A percentile compares a stretch with the other conserved stretches of the same genome.
Evolutionary conservation across 2,329 filamentous ascomycete species (phyloP).

Genomic region (Zymoseptoria brevis): DNA sequence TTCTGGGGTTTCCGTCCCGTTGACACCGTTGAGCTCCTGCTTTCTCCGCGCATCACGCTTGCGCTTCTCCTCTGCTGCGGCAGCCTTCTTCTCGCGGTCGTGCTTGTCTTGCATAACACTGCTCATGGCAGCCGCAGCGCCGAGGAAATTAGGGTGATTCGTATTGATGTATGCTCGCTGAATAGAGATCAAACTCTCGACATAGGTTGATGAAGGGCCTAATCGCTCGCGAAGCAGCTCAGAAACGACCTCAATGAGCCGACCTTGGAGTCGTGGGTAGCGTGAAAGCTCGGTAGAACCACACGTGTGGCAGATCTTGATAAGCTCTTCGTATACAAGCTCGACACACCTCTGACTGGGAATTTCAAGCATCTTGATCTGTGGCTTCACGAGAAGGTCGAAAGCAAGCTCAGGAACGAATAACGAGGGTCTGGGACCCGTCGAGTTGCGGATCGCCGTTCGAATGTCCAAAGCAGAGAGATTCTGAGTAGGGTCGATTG

Average conservation of each 20-base stretch:
- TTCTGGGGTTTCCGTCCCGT: slow-evolving; percentile 62
- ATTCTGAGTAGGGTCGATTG: slow-evolving; percentile 92
- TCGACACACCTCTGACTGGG: slow-evolving; percentile 96
- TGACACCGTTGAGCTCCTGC: slow-evolving; percentile 72
- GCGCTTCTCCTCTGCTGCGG: slow-evolving; percentile 75
- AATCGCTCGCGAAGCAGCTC: slow-evolving; percentile 87
- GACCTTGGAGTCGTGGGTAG: slow-evolving; percentile 87
- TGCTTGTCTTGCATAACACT: slow-evolving; percentile 92
- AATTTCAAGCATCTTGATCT: slow-evolving; percentile 93
- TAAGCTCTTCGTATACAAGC: slow-evolving; percentile 95
- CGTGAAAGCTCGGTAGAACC: slow-evolving; percentile 87
- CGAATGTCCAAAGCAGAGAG: slow-evolving; percentile 90
- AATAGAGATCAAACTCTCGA: slow-evolving; percentile 94
- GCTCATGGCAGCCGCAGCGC: slow-evolving; percentile 93
- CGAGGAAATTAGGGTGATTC: slow-evolving; percentile 97
- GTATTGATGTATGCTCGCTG: slow-evolving; percentile 99
- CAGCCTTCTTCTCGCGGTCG: slow-evolving; percentile 77
- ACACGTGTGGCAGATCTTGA: slow-evolving; percentile 99
- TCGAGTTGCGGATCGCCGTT: slow-evolving; percentile 96
- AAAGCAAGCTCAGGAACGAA: slow-evolving; percentile 98
- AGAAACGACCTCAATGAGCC: slow-evolving; percentile 96
- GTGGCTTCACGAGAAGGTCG: slow-evolving; percentile 92
- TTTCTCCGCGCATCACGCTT: slow-evolving; percentile 74
- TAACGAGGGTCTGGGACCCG: slow-evolving; percentile 85
- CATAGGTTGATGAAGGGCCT: slow-evolving; percentile 80